Base-by-base conservation (phyloP, 2,329 filamentous ascomycete species). In the Cladosporium sp. region DNA sequence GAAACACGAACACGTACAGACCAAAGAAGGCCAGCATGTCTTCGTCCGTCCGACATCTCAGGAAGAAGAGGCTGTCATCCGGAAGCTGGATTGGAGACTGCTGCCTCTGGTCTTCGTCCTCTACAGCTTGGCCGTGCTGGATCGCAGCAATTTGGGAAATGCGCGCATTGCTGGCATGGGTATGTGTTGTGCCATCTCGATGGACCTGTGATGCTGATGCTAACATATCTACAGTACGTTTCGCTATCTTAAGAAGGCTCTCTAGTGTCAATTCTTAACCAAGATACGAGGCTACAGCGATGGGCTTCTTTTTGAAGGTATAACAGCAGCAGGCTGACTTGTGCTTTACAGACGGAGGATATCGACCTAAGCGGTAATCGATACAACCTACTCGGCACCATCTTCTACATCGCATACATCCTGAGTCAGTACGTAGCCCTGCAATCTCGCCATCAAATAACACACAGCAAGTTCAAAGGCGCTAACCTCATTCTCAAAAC, bases 121-220 rank as follows among this genome's bases (percentile, higher is more conserved):
- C 4, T 77, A 76, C 64, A 68, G 70, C 31, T 70, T 76, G 21
- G 68, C 72, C 12, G 71, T 76, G 11, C 69, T 76, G 14, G 74
- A 76, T 66, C 69, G 74, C 18, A 70, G 67, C 29, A 76, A 76
- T 26, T 63, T 75, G 16, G 79, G 79, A 62, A 86, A 86, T 78
- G 84, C 84, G 1, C 78, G 80, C 67, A 83, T 84, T 53, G 83
- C 84, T 1, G 84, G 84, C 44, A 85, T 86, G 82, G 68, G 26
- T 46, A 46, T 46, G 40, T 46, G 40, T 28, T 53, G 1, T 18
- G 14, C 0, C 1, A 3, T 29, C 12, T n/a, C 7, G 49, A 29
- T 0, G 6, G 28, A 53, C 23, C 12, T 53, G 49, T 29, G 23
- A 16, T 16, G 11, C 5, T 23, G n/a, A 29, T 10, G 28, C 49